These are phyloP conservation scores for Tolypocladium ovalisporum DNA, from an alignment of 2,329 filamentous ascomycete species.

Conservation along the genomic window DNA sequence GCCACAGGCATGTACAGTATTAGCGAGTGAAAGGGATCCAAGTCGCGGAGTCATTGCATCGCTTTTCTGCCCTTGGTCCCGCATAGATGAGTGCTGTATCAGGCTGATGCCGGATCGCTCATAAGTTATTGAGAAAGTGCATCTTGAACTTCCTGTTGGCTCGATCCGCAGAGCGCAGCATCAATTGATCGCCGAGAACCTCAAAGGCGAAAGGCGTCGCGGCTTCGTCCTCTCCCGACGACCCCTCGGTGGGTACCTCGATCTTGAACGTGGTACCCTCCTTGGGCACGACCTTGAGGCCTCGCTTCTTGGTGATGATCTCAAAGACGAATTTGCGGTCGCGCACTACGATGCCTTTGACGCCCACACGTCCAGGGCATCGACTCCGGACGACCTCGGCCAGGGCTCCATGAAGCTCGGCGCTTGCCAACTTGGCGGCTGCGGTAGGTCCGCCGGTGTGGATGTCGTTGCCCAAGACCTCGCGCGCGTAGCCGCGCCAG, in stretches of 20 bases:
- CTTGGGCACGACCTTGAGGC: constrained; percentile 75
- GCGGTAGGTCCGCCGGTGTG: constrained; percentile 44
- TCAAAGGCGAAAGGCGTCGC: constrained; percentile 57
- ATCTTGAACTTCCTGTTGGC: constrained; percentile 87
- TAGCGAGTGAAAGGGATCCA: not conserved
- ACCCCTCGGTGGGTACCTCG: constrained; percentile 40
- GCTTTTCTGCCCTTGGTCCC: not conserved
- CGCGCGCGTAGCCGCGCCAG: constrained; percentile 78
- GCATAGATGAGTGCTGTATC: too few relatives aligned
- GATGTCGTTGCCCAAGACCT: constrained; percentile 58
- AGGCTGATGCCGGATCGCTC: constrained; percentile 17
- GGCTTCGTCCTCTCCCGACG: constrained; percentile 4
- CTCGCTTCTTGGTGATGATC: constrained; percentile 61
- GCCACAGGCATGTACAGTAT: not conserved
- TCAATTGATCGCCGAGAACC: constrained; percentile 77
- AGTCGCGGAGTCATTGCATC: not conserved
- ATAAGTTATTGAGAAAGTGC: constrained; percentile 68
- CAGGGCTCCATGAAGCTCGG: constrained; percentile 83
- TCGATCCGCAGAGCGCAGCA: constrained; percentile 70
- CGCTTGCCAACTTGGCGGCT: constrained; percentile 68
- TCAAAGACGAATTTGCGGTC: constrained; percentile 84
- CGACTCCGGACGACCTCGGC: constrained; percentile 73
- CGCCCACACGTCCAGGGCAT: constrained; percentile 72
- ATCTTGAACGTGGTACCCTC: constrained; percentile 81
- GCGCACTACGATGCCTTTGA: constrained; percentile 77